phyloP scores from a whole-genome alignment of 1,139 yeast genomes.

The Suhomyces bribrorum region DNA sequence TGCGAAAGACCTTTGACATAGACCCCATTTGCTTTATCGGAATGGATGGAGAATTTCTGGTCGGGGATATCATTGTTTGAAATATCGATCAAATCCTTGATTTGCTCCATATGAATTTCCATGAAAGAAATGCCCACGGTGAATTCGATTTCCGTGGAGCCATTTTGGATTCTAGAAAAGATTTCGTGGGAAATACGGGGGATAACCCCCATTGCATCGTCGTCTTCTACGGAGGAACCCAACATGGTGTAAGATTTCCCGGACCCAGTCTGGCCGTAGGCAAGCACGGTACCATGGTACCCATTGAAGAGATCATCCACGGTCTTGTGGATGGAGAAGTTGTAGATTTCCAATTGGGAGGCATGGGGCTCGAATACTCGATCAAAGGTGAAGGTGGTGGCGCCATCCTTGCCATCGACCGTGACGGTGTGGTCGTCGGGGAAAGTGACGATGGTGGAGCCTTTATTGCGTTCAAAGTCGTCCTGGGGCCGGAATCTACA shows the following conservation, averaged over 20 bases:
- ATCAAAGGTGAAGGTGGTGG: constrained; percentile 61
- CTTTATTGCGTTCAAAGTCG: constrained; percentile 30
- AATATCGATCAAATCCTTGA: constrained; percentile 56
- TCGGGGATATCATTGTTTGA: constrained; percentile 23
- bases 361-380: constrained; percentile 55
- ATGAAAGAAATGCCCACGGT: constrained; percentile 71
- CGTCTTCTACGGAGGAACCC: constrained; percentile 55
- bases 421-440: constrained; percentile 32
- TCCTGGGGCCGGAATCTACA: constrained; percentile 64
- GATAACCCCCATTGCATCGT: constrained; percentile 54
- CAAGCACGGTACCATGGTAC: constrained; percentile 80
- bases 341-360: constrained; percentile 62
- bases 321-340: constrained; percentile 56
- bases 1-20: constrained; percentile 69
- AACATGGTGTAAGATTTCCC: constrained; percentile 89
- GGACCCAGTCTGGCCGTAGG: constrained; percentile 89
- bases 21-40: constrained; percentile 65
- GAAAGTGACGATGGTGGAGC: constrained; percentile 24
- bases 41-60: constrained; percentile 56
- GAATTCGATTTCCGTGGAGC: constrained; percentile 59
- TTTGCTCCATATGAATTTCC: constrained; percentile 82
- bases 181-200: constrained; percentile 73
- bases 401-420: constrained; percentile 30
- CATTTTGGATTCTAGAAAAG: constrained; percentile 55
- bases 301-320: constrained; percentile 75